Base-by-base conservation (phyloP, 1,139 yeast genomes). In the Suhomyces bribrorum region DNA sequence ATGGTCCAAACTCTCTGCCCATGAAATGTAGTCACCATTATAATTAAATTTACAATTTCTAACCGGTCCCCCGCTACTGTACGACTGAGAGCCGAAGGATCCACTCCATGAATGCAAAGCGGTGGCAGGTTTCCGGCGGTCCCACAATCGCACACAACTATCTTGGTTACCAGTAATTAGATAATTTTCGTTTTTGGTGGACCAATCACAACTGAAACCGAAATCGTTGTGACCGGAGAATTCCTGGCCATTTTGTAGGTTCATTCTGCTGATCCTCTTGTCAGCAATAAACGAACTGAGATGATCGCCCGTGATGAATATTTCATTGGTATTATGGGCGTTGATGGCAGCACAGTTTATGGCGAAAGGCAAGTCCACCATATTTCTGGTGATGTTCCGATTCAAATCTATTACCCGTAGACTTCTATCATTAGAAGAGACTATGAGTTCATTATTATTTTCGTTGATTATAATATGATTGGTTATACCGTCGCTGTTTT, bases 171-270 rank as follows among this genome's bases (percentile, higher is more conserved):
- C 86, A 0, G 83, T 73, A 7, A 78, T 69, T 13, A 80, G 46
- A 5, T 65, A 48, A 34, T 73, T 59, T 18, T 72, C 77, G 45
- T 72, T 62, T 3, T 45, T 40, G 2, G 65, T 62, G 5, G 69
- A 64, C 86, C 86, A 81, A 44, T 79, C 85, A 53, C 84, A 79
- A 33, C 81, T 69, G 49, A 80, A 81, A 4, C 82, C 77, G 51
- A 56, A 79, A 51, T 80, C 86, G 33, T 59, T 56, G 53, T 80
- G 86, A 3, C 81, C 83, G 14, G 41, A 40, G 26, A 73, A 55
- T 20, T 48, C 42, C 18, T 46, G 42, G 31, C 54, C 40, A 26
- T 46, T 32, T 24, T 38, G 40, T 26, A 48, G 38, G 7, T 45
- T 42, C 16, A 47, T 41, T 18, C 38, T 36, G 6, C 42, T 45